Evolutionary conservation across 805 yeast genomes (phyloP).

Genomic region (Kazachstania psychrophila): DNA sequence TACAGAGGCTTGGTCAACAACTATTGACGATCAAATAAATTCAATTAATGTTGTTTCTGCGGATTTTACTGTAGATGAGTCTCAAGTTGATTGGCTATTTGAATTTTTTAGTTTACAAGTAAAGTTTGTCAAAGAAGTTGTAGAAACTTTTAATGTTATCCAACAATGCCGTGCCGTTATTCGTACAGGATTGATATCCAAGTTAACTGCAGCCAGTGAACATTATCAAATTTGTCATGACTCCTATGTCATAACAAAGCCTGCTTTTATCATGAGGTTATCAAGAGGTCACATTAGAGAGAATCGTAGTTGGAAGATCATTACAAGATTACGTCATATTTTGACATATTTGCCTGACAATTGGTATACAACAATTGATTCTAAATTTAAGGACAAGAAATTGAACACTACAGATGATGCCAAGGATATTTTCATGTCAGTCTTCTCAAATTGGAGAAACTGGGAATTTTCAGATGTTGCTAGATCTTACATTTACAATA

Average conservation of each 20-base stretch:
- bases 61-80: conserved; percentile 27
- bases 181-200: conserved; percentile 33
- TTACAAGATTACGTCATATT: conserved; percentile 71
- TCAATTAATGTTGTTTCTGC: conserved; percentile 26
- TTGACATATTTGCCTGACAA: conserved; percentile 45
- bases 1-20: conserved; percentile 24
- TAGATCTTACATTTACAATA: conserved; percentile 45
- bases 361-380: conserved; percentile 33
- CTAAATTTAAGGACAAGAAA: conserved; percentile 21
- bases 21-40: conserved; percentile 10
- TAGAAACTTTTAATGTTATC: conserved; percentile 3
- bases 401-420: conserved; percentile 47
- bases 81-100: conserved; percentile 31
- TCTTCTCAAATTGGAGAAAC: conserved; percentile 74
- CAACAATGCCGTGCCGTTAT: conserved; percentile 9
- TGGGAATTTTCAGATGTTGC: conserved; percentile 76
- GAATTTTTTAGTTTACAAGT: conserved; percentile 12
- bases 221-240: conserved; percentile 58
- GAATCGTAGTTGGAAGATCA: conserved; percentile 79
- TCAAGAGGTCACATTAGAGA: conserved; percentile 66
- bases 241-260: conserved; percentile 83
- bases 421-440: conserved; percentile 41
- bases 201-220: conserved; percentile 40
- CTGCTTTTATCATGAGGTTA: conserved; percentile 70
- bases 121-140: conserved; percentile 7